A percentile compares a stretch with the other conserved stretches of the same genome.
These are phyloP conservation scores for Pythium coloratum DNA, from an alignment of 352 stramenopile genomes.

Conservation along the genomic window DNA sequence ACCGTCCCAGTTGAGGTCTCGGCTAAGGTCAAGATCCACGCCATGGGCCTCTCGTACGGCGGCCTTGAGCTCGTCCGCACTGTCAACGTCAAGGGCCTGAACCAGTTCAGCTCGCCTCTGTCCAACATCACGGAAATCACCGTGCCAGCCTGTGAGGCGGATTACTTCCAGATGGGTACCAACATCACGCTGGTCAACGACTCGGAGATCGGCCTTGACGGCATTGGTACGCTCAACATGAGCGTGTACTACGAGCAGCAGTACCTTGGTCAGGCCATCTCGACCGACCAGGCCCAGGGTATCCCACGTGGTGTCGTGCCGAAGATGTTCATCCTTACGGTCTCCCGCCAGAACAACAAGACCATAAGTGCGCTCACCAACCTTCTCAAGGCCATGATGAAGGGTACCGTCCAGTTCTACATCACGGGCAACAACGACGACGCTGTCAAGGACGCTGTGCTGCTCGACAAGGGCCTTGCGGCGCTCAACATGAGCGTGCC, in stretches of 20 bases:
- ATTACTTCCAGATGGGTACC: constrained; percentile 50
- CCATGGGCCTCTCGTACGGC: constrained; percentile 46
- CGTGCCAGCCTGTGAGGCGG: constrained; percentile 36
- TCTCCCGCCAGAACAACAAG: constrained; percentile 13
- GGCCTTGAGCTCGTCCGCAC: constrained; percentile 47
- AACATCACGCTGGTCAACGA: constrained; percentile 62
- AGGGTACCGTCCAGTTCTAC: constrained; percentile 41
- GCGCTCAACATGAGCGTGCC: constrained; percentile 68
- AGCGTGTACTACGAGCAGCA: constrained; percentile 59
- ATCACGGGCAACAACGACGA: constrained; percentile 48
- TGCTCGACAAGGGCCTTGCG: constrained; percentile 16
- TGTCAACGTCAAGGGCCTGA: constrained; percentile 44
- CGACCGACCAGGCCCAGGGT: constrained; percentile 17
- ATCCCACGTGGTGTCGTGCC: constrained; percentile 19
- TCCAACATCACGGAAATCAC: constrained; percentile 56
- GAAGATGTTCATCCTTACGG: constrained; percentile 23
- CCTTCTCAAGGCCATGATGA: constrained; percentile 57
- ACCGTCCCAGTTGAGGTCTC: constrained; percentile 36
- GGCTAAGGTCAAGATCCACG: constrained; percentile 48
- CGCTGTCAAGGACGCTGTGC: constrained; percentile 16
- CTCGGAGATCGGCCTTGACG: constrained; percentile 45
- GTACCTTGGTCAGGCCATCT: constrained; percentile 60
- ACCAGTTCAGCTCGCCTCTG: constrained; percentile 50
- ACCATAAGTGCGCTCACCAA: constrained; percentile 8
- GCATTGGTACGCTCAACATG: constrained; percentile 67